Evolutionary conservation across 768 basidiomycete genomes (phyloP), one percentile per base, ranked within the genome.

Genomic region (Mycena amicta): DNA sequence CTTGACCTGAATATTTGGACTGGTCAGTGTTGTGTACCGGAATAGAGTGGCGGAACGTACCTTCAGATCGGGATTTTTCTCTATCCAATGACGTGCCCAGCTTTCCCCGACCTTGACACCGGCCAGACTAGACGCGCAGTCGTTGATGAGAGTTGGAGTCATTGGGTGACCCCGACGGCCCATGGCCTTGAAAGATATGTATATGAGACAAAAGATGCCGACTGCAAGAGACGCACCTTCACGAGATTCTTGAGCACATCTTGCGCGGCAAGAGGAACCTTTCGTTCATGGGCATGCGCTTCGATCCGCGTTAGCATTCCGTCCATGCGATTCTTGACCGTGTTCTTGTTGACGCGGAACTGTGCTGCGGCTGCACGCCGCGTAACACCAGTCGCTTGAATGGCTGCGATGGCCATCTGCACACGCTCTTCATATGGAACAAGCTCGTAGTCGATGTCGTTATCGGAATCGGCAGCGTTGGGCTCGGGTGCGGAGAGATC

Each of bases 271-370:
- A 30, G 22, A n/a, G 53, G 29, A 43, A 59, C 52, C 23, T 26
- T 43, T 46, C 58, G 58, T 53, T 54, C 37, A 28, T 54, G 53
- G 20, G 28, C 27, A 22, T 59, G 52, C 16, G 47, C 58, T 2
- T 59, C 58, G 6, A 27, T 28, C 26, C 40, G 58, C 20, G 28
- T 43, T 18, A 22, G 15, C 39, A 55, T 27, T 8, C 58, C 58
- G 6, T 43, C 13, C 26, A 43, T 6, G 28, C 58, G 58, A 5
- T 28, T 16, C 23, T 50, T 28, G 3, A 59, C 16, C 1, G 47
- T 59, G 8, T n/a, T 20, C 16, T 52, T 43, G 29, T 20, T 3
- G 28, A 59, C 58, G 25, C 37, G 5, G 25, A n/a, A 59, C 25
- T 54, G n/a, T n/a, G n/a, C n/a, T 37, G 33, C 8, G 47, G n/a